Evolutionary conservation across 2,329 filamentous ascomycete species (phyloP), one percentile per base, ranked within the genome.

Genomic region (Neospermospora avenae): DNA sequence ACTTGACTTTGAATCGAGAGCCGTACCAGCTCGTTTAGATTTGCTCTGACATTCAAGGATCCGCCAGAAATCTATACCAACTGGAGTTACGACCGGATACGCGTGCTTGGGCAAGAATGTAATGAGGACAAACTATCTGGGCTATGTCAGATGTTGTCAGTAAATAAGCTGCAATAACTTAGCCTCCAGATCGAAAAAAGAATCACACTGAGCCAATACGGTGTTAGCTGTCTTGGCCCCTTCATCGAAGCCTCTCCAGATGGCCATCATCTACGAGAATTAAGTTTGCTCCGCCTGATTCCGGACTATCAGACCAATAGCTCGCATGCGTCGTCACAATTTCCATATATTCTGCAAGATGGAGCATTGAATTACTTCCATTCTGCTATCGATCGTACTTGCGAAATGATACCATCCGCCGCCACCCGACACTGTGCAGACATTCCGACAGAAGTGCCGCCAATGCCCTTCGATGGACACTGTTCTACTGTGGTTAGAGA

Each of bases 61-160:
- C 35, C 28, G 25, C 28, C 54, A 14, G 24, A 31, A 3, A 56
- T 48, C 54, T 56, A 56, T 20, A 48, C 48, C 31, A 56, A 56
- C 25, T 56, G 54, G 54, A 25, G 7, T 1, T 28, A 25, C 14
- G 54, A 48, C 18, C 20, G 54, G 22, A 13, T 56, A 18, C 48
- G 53, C 24, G 34, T 55, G 2, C 34, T 49, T 7, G 14, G n/a
- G 3, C 7, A 10, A 2, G 25, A 18, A 8, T 8, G 6, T 2
- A 18, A 5, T 18, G 16, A 10, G 25, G 25, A 18, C 45, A 25
- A 34, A 18, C 31, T n/a, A 16, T 14, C 11, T 1, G 16, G 3
- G 16, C 25, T 49, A 35, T 6, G 28, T 20, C 25, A 34, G 8
- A 49, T 5, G 18, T 49, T 49, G 7, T n/a, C 5, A 10, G 5